These are phyloP conservation scores for Collybiopsis confluens DNA, from an alignment of 768 basidiomycete species.

Conservation along the genomic window DNA sequence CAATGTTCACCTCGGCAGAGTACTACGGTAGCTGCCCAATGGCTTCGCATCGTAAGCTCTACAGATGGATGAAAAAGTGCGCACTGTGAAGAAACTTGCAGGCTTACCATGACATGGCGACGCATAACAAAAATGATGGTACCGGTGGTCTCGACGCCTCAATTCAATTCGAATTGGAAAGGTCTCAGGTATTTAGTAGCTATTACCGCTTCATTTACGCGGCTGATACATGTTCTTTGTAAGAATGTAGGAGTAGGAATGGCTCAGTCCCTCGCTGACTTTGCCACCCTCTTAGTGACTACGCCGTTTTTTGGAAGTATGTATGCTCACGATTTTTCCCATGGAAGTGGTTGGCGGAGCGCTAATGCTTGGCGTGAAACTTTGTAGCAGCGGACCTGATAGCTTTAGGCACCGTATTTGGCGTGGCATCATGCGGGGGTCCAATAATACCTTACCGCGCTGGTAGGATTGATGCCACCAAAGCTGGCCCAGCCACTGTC, in stretches of 20 bases:
- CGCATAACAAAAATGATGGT: slow-evolving; percentile 13
- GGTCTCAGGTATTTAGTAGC: slow-evolving; percentile 9
- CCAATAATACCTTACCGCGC: slow-evolving; percentile 16
- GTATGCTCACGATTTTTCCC: too few species aligned
- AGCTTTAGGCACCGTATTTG: slow-evolving; percentile 12
- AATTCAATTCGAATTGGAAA: slow-evolving; percentile 15
- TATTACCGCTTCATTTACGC: background rate
- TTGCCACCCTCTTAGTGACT: slow-evolving; percentile 23
- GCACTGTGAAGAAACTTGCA: slow-evolving; percentile 7
- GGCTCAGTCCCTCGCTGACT: slow-evolving; percentile 38
- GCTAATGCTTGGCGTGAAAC: too few species aligned
- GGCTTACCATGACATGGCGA: slow-evolving; percentile 17
- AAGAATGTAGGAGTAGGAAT: slow-evolving; percentile 48
- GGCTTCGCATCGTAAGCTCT: slow-evolving; percentile 13
- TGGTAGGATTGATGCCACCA: slow-evolving; percentile 19
- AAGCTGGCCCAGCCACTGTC: slow-evolving; percentile 12
- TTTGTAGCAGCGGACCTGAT: slow-evolving; percentile 17
- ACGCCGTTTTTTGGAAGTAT: slow-evolving; percentile 11
- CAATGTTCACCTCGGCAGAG: slow-evolving; percentile 5
- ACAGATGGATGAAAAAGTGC: background rate
- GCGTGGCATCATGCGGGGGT: slow-evolving; percentile 14
- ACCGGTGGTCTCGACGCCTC: slow-evolving; percentile 21
- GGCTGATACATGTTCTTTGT: background rate
- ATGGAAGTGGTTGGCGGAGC: too few species aligned
- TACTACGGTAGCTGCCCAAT: slow-evolving; percentile 13